phyloP scores from a whole-genome alignment of 1,139 yeast species.

The Taphrina betulina region DNA sequence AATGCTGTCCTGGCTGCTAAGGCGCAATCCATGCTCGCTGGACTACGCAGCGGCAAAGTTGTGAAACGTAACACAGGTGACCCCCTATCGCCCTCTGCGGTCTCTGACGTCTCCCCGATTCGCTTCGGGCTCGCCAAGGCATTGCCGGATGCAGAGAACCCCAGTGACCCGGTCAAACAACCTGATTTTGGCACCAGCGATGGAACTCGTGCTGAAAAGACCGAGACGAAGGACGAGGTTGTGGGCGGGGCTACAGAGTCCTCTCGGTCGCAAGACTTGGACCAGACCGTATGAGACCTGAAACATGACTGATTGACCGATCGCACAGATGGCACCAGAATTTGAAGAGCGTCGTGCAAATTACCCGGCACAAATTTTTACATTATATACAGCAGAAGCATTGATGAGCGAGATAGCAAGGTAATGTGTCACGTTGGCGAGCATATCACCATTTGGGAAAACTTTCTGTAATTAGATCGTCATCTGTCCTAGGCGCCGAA shows the following conservation, averaged over 20 bases:
- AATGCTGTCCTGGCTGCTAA: slow-evolving; percentile 33
- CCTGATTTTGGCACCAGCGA: not conserved
- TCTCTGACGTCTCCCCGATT: slow-evolving; percentile 9
- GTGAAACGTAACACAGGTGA: slow-evolving; percentile 6
- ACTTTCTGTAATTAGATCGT: no score
- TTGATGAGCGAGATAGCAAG: no score
- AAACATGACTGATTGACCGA: no score
- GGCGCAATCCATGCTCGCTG: slow-evolving; percentile 36
- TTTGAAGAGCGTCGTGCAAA: no score
- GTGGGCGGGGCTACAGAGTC: not conserved
- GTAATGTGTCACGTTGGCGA: no score
- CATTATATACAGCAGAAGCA: no score
- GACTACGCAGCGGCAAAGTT: slow-evolving; percentile 34
- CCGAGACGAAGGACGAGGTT: not conserved
- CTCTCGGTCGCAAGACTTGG: not conserved
- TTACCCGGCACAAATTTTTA: no score
- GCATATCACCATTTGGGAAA: no score
- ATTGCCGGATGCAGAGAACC: no score
- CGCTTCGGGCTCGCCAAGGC: not conserved
- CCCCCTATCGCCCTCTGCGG: slow-evolving; percentile 11
- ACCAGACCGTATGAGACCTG: not conserved
- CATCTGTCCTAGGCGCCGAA: no score
- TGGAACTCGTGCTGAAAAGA: not conserved
- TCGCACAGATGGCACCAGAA: no score
- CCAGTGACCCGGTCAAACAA: no score